Evolutionary conservation across 2,329 filamentous ascomycete species (phyloP).

Genomic region (Colletotrichum liaoningense): DNA sequence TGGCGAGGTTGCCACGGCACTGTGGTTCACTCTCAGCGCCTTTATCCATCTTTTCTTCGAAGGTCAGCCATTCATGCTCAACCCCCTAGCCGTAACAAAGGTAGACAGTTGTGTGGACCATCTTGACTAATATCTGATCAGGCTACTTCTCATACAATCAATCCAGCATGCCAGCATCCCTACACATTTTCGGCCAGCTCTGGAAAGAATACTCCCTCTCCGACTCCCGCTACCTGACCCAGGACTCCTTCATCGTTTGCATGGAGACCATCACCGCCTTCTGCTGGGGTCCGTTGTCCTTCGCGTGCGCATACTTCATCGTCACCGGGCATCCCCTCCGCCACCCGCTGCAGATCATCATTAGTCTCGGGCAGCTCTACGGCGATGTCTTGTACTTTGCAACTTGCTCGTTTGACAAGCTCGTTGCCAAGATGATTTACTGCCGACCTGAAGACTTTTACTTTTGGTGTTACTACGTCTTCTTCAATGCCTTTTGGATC

Average conservation of each 20-base stretch:
- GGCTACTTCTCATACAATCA: conserved; percentile 63
- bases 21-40: conserved; percentile 83
- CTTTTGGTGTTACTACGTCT: conserved; percentile 64
- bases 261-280: conserved; percentile 67
- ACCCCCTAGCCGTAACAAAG: no score
- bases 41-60: conserved; percentile 58
- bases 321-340: conserved; percentile 56
- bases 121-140: conserved; percentile 39
- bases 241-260: conserved; percentile 64
- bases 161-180: conserved; percentile 50
- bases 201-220: conserved; percentile 70
- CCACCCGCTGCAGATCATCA: conserved; percentile 59
- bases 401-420: conserved; percentile 57
- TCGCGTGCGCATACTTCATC: conserved; percentile 58
- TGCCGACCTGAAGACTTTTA: conserved; percentile 63
- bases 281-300: conserved; percentile 65
- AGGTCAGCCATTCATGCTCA: conserved; percentile 38
- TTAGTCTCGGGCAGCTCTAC: conserved; percentile 62
- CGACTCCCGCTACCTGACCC: conserved; percentile 66
- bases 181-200: conserved; percentile 61
- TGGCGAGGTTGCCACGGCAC: conserved; percentile 67
- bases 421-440: conserved; percentile 52
- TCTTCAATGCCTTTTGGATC: conserved; percentile 66
- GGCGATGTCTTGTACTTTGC: conserved; percentile 64
- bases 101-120: no score